A percentile compares a stretch with the other conserved stretches of the same genome.
phyloP scores from a whole-genome alignment of 2,329 filamentous ascomycete species.

The Verticillium tricorpus region DNA sequence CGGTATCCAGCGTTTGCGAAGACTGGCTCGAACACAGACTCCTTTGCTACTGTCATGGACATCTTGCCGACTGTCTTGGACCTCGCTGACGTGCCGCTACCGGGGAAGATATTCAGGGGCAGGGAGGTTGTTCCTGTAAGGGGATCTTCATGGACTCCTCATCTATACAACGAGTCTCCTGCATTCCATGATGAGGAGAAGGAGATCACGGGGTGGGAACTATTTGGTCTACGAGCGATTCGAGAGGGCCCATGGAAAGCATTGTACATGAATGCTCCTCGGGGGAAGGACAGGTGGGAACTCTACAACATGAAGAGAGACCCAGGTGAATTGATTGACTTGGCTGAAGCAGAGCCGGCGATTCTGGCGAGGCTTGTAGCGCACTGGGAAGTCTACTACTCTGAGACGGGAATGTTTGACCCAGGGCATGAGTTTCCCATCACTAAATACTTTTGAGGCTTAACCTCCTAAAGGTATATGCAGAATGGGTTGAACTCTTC shows the following conservation, averaged over 20 bases:
- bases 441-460: neutral
- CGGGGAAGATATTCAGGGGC: constrained; percentile 29
- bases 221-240: constrained; percentile 45
- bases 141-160: constrained; percentile 40
- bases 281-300: constrained; percentile 47
- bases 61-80: constrained; percentile 43
- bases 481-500: too few species aligned
- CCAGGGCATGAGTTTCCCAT: neutral
- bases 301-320: constrained; percentile 49
- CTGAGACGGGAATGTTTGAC: constrained; percentile 3
- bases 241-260: constrained; percentile 54
- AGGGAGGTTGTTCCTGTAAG: constrained; percentile 47
- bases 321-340: constrained; percentile 44
- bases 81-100: constrained; percentile 38
- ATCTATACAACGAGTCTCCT: constrained; percentile 25
- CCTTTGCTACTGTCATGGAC: constrained; percentile 48
- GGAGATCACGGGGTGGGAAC: constrained; percentile 51
- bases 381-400: constrained; percentile 50
- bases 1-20: constrained; percentile 11
- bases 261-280: constrained; percentile 49
- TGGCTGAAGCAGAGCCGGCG: constrained; percentile 34
- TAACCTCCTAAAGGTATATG: too few species aligned
- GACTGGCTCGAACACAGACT: constrained; percentile 29
- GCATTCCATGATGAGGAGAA: constrained; percentile 41
- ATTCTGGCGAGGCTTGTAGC: constrained; percentile 42